Conservation (phyloP, 768 basidiomycete species). For the Amanita jacksonii region DNA sequence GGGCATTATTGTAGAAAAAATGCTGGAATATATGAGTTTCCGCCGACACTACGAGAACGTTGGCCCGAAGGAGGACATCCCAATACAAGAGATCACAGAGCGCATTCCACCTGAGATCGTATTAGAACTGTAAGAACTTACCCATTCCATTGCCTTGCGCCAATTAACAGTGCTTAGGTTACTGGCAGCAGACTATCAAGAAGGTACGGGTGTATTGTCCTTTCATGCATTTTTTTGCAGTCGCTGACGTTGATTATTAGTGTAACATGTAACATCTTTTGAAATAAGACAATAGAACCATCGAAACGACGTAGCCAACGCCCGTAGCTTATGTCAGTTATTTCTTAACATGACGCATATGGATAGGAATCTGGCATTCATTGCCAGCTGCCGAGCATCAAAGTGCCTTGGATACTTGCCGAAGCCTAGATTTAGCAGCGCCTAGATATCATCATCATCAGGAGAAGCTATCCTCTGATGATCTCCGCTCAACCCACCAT, state of each 20-base stretch:
- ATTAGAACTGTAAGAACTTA: constrained; percentile 67
- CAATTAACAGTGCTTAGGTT: constrained; percentile 26
- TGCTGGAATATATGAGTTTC: constrained; percentile 85
- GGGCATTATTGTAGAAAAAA: constrained; percentile 72
- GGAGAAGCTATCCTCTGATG: too few species aligned
- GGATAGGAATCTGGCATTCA: too few species aligned
- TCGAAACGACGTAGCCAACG: too few species aligned
- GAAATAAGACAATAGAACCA: too few species aligned
- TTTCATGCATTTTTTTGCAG: neutral
- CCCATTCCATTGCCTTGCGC: neutral
- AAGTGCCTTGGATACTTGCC: too few species aligned
- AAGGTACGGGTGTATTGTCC: constrained; percentile 31
- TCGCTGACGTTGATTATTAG: neutral
- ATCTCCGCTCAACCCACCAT: too few species aligned
- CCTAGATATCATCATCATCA: too few species aligned
- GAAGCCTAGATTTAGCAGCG: too few species aligned
- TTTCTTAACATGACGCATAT: too few species aligned
- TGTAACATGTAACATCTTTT: too few species aligned
- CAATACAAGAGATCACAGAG: constrained; percentile 67
- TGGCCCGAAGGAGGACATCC: constrained; percentile 67
- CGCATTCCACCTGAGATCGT: constrained; percentile 82
- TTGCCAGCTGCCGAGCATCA: too few species aligned
- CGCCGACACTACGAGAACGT: constrained; percentile 69
- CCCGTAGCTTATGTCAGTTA: too few species aligned
- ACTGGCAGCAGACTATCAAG: constrained; percentile 57